Evolutionary conservation across 106 monocot species (phyloP), one percentile per base, ranked within the genome.

Genomic region (Phalaenopsis equestris): DNA sequence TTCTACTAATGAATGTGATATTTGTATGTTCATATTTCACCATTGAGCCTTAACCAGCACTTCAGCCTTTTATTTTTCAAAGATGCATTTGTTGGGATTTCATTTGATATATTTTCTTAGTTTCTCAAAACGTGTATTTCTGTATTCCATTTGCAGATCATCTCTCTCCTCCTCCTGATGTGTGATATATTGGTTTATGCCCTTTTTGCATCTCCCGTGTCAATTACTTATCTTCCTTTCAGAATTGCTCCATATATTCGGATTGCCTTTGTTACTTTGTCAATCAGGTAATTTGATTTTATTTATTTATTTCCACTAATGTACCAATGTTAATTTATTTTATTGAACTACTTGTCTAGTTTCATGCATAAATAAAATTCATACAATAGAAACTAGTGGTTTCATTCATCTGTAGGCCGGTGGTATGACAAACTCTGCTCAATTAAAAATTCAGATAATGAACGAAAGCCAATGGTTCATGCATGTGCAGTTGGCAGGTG

Each of bases 171-270:
- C 24, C 73, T 98, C 72, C 79, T 98, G 85, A 80, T 86, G 39
- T 89, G 87, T 79, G 98, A 98, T 85, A 64, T 90, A 64, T 80
- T 94, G 77, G 78, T 98, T 21, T 98, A 85, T 86, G 61, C 80
- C 39, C 78, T 90, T 39, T 88, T 77, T 67, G 9, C 86, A 58
- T 88, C 91, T 3, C 81, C 89, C 6, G 68, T 86, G 78, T 73
- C 82, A 74, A 38, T 90, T 86, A 64, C 75, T 80, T 84, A 76
- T 82, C 81, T 91, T 42, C 94, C 98, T 76, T 80, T 98, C 37
- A 82, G 98, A 86, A 39, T 94, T 41, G 89, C 94, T 23, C 98
- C 98, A 46, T 98, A 94, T 79, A 77, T 94, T 48, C 98, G 98
- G 77, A 85, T 98, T 78, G 75, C 84, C 72, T 91, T 98, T 81